A percentile compares a stretch with the other conserved stretches of the same genome.
Evolutionary conservation across 805 yeast species (phyloP).

Genomic region (Lachancea mirantina): DNA sequence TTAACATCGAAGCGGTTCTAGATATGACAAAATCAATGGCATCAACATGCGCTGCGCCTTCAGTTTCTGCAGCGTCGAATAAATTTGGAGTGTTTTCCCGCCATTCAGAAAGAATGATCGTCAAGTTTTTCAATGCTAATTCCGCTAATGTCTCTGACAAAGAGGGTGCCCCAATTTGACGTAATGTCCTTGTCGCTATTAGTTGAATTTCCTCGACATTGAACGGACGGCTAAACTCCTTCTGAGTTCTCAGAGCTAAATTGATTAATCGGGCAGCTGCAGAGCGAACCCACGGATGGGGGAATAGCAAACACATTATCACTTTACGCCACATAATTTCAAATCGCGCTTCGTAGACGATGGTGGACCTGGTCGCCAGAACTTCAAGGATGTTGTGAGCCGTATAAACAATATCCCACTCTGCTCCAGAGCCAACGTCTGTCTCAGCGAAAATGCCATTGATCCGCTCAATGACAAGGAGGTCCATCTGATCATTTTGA

Average conservation of each 20-base stretch:
- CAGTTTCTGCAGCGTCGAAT: conserved; percentile 31
- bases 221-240: conserved; percentile 31
- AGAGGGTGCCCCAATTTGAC: conserved; percentile 77
- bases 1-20: conserved; percentile 55
- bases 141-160: conserved; percentile 56
- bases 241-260: conserved; percentile 38
- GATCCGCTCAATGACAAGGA: conserved; percentile 32
- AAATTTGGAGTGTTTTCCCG: conserved; percentile 32
- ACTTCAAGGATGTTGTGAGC: conserved; percentile 53
- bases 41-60: conserved; percentile 19
- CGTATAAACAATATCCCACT: conserved; percentile 76
- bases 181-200: conserved; percentile 57
- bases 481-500: conserved; percentile 34
- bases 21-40: conserved; percentile 38
- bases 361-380: too few relatives aligned
- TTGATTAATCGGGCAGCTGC: conserved; percentile 55
- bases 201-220: conserved; percentile 50
- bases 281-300: conserved; percentile 88
- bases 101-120: conserved; percentile 58
- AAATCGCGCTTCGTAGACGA: too few relatives aligned
- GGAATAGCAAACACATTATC: conserved; percentile 57
- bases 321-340: conserved; percentile 48
- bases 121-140: conserved; percentile 61
- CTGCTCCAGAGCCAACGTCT: conserved; percentile 37
- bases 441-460: conserved; percentile 32